Conservation (phyloP, 1,284 basidiomycete species). For the Schizophyllum commune region DNA sequence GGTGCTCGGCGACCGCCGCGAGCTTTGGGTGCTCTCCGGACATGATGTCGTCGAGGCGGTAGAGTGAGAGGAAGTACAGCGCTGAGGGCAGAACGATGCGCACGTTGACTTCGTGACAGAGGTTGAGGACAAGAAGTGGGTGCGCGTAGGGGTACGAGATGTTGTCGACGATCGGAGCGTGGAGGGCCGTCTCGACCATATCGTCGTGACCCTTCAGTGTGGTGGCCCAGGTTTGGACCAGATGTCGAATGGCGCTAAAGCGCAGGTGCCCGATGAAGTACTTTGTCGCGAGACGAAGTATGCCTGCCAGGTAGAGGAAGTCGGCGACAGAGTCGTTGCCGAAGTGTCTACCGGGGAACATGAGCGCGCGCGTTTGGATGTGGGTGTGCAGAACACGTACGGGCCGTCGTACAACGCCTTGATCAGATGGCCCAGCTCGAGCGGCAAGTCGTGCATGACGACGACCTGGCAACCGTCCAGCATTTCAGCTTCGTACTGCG, state of each 20-base stretch:
- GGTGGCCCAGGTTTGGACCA: constrained; percentile 44
- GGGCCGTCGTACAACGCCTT: constrained; percentile 50
- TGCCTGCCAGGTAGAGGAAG: constrained; percentile 46
- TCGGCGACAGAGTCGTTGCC: constrained; percentile 35
- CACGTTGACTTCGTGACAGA: constrained; percentile 46
- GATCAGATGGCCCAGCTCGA: constrained; percentile 46
- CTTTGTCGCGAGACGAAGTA: constrained; percentile 50
- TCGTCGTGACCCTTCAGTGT: constrained; percentile 48
- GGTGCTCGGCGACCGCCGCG: constrained; percentile 28
- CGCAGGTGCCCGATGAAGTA: constrained; percentile 47
- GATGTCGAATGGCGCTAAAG: constrained; percentile 36
- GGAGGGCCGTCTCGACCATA: constrained; percentile 45
- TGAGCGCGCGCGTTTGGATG: constrained; percentile 2
- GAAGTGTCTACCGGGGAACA: constrained; percentile 23
- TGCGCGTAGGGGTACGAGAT: constrained; percentile 52
- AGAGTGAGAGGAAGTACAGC: constrained; percentile 53
- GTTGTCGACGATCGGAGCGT: constrained; percentile 31
- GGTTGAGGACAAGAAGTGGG: constrained; percentile 51
- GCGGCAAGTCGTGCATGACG: constrained; percentile 43
- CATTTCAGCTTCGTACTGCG: constrained; percentile 21
- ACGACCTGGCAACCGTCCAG: constrained; percentile 44
- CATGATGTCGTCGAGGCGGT: constrained; percentile 42
- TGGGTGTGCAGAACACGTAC: constrained; percentile 28
- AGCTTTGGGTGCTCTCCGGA: constrained; percentile 49
- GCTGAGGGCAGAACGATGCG: constrained; percentile 42